Evolutionary conservation across 2,329 filamentous ascomycete species (phyloP).

Genomic region (Colletotrichum brevisporum): DNA sequence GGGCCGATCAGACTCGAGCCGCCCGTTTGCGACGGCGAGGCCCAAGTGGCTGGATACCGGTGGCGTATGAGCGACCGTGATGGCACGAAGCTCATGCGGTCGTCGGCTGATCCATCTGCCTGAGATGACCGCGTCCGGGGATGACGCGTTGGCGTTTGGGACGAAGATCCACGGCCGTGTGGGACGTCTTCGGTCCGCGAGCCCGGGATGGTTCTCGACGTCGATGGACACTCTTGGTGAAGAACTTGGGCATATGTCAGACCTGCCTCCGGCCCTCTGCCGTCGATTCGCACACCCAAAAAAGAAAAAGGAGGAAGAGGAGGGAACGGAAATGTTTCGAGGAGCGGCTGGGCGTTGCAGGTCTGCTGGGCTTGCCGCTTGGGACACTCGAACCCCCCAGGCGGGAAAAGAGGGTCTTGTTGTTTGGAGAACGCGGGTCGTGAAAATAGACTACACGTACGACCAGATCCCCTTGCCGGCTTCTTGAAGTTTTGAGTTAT

Average conservation of each 20-base stretch:
- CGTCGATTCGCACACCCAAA: no score
- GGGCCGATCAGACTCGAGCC: conserved; percentile 33
- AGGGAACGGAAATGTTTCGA: conserved; percentile 11
- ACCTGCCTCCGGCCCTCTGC: background rate
- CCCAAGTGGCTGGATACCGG: background rate
- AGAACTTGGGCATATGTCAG: background rate
- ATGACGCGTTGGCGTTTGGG: conserved; percentile 10
- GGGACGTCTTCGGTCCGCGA: background rate
- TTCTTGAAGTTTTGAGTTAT: no score
- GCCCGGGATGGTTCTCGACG: no score
- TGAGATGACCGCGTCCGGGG: background rate
- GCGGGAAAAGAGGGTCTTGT: background rate
- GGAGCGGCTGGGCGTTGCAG: conserved; percentile 18
- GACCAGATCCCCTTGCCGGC: no score
- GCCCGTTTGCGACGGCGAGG: conserved; percentile 11
- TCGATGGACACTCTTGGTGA: no score
- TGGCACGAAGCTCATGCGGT: background rate
- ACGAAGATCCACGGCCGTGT: background rate
- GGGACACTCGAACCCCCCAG: no score
- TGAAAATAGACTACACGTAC: background rate
- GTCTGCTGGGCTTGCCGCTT: background rate
- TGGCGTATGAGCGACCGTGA: background rate
- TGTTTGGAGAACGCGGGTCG: background rate
- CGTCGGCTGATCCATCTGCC: background rate
- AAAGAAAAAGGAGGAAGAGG: no score